Evolutionary conservation across 2,329 filamentous ascomycete species (phyloP).

Genomic region (Lanzia echinophila): DNA sequence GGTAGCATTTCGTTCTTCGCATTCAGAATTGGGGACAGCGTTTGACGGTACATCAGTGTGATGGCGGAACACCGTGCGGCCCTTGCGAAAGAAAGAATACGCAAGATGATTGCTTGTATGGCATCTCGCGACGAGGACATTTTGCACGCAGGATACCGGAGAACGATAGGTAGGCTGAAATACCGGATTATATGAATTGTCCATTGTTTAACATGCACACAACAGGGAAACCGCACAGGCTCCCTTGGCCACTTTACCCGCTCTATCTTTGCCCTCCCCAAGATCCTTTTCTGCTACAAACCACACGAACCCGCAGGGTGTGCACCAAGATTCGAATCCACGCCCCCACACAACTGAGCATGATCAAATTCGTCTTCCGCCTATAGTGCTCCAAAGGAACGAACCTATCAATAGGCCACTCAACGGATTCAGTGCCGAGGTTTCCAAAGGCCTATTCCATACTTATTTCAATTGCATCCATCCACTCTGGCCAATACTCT

Average conservation of each 20-base stretch:
- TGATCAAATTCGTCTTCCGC: background rate
- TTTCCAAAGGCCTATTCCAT: conserved; percentile 24
- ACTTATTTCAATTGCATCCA: conserved; percentile 28
- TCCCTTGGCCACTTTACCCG: background rate
- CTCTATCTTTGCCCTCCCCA: background rate
- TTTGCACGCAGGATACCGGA: background rate
- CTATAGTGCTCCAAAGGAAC: background rate
- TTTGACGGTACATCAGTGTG: conserved; percentile 21
- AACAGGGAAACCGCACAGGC: background rate
- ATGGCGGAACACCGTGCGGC: conserved; percentile 24
- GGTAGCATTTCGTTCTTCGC: conserved; percentile 9
- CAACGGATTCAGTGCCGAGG: conserved; percentile 16
- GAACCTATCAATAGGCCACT: background rate
- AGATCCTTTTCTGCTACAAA: background rate
- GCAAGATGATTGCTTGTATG: conserved; percentile 24
- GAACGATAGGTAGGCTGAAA: conserved; percentile 16
- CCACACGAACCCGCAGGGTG: background rate
- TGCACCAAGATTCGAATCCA: background rate
- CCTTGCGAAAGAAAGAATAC: conserved; percentile 17
- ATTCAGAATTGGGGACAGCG: background rate
- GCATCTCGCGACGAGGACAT: conserved; percentile 22
- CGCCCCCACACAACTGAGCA: background rate
- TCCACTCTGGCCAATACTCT: conserved; percentile 28
- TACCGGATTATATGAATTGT: too few relatives aligned
- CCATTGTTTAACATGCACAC: background rate